phyloP scores from a whole-genome alignment of 306 rosid species.

The Pueraria montana region DNA sequence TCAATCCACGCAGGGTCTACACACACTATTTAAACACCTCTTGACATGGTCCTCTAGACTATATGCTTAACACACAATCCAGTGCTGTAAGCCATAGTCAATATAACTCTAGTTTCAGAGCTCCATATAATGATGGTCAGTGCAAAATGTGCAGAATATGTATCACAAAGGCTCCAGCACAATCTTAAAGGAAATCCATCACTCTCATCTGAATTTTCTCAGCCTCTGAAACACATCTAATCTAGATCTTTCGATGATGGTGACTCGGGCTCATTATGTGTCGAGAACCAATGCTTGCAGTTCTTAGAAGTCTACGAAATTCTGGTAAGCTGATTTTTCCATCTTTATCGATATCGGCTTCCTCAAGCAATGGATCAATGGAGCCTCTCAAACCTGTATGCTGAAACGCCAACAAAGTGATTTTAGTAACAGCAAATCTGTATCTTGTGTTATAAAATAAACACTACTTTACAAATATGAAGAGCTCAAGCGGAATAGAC shows the following conservation, averaged over 20 bases:
- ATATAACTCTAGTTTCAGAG: constrained; percentile 51
- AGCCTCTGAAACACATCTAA: constrained; percentile 43
- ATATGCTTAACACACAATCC: constrained; percentile 46
- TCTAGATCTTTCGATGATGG: constrained; percentile 61
- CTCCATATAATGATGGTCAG: constrained; percentile 43
- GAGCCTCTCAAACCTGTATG: constrained; percentile 93
- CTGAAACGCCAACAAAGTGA: constrained; percentile 54
- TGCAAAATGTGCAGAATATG: constrained; percentile 39
- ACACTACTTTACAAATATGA: neutral
- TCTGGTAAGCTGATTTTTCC: constrained; percentile 94
- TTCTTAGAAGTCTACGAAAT: constrained; percentile 90
- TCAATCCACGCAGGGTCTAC: constrained; percentile 57
- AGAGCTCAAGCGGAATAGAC: constrained; percentile 27
- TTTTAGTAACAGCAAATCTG: constrained; percentile 39
- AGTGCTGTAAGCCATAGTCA: constrained; percentile 41
- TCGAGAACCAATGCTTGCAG: constrained; percentile 83
- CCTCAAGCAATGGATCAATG: constrained; percentile 89
- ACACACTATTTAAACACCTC: constrained; percentile 50
- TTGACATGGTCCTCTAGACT: constrained; percentile 29
- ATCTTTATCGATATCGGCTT: constrained; percentile 95
- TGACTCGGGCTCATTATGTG: constrained; percentile 54
- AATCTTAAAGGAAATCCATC: constrained; percentile 48
- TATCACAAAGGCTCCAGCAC: constrained; percentile 46
- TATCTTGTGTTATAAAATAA: neutral
- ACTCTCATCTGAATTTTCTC: constrained; percentile 45